Base-by-base conservation (phyloP, 2,329 filamentous ascomycete genomes). In the Colletotrichum sp. region DNA sequence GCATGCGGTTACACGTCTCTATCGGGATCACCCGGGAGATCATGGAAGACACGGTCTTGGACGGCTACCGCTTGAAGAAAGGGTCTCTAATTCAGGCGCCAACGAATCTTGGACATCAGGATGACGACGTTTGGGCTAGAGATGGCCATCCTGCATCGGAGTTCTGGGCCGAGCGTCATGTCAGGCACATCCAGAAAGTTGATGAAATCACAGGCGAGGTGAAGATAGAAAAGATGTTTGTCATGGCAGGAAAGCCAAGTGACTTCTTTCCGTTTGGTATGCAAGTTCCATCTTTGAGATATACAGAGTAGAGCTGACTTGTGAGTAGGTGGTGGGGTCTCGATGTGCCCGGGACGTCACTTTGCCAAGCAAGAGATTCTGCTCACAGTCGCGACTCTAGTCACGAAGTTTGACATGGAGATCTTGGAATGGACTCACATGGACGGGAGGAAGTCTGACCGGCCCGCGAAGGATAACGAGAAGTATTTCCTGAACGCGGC, bases 291-390 rank as follows among this genome's bases (percentile, higher is more conserved):
- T 63, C n/a, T 5, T 32, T 4, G 28, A n/a, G 26, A 28, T 1
- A 6, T 0, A 16, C 5, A 2, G 8, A 7, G 13, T 12, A 32
- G 3, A 7, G 7, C 28, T 36, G 4, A 14, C 8, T 3, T 13
- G 2, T 5, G 8, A 3, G 9, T 12, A 76, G 83, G 85, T n/a
- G 84, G 83, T 7, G 85, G 85, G 0, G 55, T 76, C 0, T 76
- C 78, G 2, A 81, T 84, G 8, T 87, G 85, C 64, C 83, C 86
- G 4, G 85, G 85, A 4, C 80, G 85, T 0, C 78, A 82, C 62
- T 84, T 86, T 75, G 84, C 85, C 1, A 87, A 87, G 76, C 80
- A 81, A 58, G 83, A 86, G 78, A 83, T 87, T 32, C 76, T 87
- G 10, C 52, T 82, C 13, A 79, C 80, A 2, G 59, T 85, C 3